Evolutionary conservation across 129 eudicot genomes (phyloP).

Genomic region (Helianthus annuus): DNA sequence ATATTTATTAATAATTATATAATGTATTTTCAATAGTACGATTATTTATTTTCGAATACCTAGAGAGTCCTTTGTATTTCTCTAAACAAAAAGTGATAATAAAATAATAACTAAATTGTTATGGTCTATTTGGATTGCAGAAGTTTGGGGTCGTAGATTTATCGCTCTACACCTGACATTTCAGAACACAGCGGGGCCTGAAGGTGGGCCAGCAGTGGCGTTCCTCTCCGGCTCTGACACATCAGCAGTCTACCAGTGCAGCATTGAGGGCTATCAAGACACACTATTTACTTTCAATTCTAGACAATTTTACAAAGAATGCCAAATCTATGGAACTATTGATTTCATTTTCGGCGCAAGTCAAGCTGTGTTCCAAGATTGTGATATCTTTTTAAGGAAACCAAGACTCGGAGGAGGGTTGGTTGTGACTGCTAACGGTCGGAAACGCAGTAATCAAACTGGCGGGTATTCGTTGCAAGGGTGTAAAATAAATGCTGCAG

Average conservation of each 20-base stretch:
- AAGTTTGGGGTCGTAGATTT: conserved; percentile 37
- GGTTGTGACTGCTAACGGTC: too few species aligned
- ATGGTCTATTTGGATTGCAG: not conserved
- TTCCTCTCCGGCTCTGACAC: conserved; percentile 29
- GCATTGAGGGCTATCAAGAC: conserved; percentile 36
- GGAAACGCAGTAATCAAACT: too few species aligned
- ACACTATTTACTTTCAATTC: conserved; percentile 22
- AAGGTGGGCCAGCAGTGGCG: conserved; percentile 32
- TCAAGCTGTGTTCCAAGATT: too few species aligned
- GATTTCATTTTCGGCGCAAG: too few species aligned
- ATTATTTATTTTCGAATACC: too few species aligned
- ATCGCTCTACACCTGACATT: conserved; percentile 30
- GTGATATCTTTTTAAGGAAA: too few species aligned
- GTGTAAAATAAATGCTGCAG: too few species aligned
- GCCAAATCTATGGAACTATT: conserved; percentile 10
- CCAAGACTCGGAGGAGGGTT: not conserved
- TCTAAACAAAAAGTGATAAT: not conserved
- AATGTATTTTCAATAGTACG: too few species aligned
- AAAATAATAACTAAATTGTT: not conserved
- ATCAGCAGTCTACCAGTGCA: conserved; percentile 30
- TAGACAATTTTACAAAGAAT: conserved; percentile 38
- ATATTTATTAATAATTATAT: too few species aligned
- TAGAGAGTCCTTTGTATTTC: too few species aligned
- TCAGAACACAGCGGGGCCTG: conserved; percentile 39
- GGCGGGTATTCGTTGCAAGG: too few species aligned